These are phyloP conservation scores for Monosporascus sp. DNA, from an alignment of 2,329 filamentous ascomycete species.

Conservation along the genomic window DNA sequence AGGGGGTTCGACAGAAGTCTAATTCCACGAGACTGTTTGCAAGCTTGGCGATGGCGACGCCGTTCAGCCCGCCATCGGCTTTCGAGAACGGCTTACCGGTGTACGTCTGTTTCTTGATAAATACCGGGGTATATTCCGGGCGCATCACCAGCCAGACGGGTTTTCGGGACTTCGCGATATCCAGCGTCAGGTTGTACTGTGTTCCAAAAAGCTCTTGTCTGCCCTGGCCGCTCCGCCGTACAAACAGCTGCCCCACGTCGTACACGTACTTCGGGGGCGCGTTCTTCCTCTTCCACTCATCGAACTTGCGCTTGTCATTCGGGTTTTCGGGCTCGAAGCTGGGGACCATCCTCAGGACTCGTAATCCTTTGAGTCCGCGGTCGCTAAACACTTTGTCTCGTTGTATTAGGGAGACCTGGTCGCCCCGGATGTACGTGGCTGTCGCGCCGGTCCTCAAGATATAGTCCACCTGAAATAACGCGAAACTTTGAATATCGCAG, in stretches of 20 bases:
- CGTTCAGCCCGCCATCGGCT: neutral
- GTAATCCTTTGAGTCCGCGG: neutral
- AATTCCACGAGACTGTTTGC: neutral
- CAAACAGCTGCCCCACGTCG: conserved; percentile 3
- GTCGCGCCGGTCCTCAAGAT: neutral
- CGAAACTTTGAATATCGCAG: neutral
- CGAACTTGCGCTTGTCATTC: neutral
- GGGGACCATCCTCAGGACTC: neutral
- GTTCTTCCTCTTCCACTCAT: neutral
- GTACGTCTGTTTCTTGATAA: neutral
- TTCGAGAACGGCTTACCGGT: neutral
- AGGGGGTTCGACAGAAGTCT: neutral
- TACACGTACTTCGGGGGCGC: conserved; percentile 1
- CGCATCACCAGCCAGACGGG: conserved; percentile 4
- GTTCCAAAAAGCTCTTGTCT: neutral
- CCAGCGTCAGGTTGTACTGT: conserved; percentile 1
- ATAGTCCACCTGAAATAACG: conserved; percentile 2
- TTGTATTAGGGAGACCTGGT: neutral
- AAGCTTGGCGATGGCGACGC: neutral
- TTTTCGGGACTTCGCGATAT: neutral
- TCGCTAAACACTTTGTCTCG: neutral
- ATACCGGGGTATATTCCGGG: neutral
- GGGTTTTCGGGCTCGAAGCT: neutral
- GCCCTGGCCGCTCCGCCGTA: neutral
- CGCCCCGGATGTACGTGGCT: conserved; percentile 1